These are phyloP conservation scores for Candida quercuum DNA, from an alignment of 805 yeast species.

Conservation along the genomic window DNA sequence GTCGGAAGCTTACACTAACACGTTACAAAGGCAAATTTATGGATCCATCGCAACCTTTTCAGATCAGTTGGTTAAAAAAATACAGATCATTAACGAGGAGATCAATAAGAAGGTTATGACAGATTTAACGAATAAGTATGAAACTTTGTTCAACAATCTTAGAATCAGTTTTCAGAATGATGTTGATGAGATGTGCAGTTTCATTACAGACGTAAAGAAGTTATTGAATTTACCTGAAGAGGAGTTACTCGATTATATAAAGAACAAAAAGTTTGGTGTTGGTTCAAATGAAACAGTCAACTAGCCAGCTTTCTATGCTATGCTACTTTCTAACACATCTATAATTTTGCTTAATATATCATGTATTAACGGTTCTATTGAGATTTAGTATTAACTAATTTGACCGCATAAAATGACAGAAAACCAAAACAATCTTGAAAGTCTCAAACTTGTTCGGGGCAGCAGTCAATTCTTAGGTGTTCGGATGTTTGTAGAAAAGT, in stretches of 20 bases:
- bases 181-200: slow-evolving; percentile 30
- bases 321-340: too few species aligned
- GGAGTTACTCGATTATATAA: slow-evolving; percentile 25
- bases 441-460: neutral
- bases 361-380: too few species aligned
- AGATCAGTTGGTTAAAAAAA: slow-evolving; percentile 28
- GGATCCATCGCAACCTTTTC: slow-evolving; percentile 30
- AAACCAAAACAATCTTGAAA: too few species aligned
- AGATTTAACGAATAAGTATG: slow-evolving; percentile 31
- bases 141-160: slow-evolving; percentile 26
- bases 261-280: slow-evolving; percentile 17
- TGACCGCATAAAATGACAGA: too few species aligned
- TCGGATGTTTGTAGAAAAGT: slow-evolving; percentile 1
- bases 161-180: slow-evolving; percentile 30
- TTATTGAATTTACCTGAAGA: slow-evolving; percentile 31
- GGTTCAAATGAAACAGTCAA: too few species aligned
- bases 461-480: neutral
- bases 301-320: too few species aligned
- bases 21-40: slow-evolving; percentile 31
- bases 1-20: slow-evolving; percentile 28
- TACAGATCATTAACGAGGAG: slow-evolving; percentile 31
- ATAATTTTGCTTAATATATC: too few species aligned
- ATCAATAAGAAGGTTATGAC: slow-evolving; percentile 28
- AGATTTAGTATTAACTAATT: too few species aligned
- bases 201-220: slow-evolving; percentile 29